These are phyloP conservation scores for Aspergillus felis DNA, from an alignment of 2,329 filamentous ascomycete species.

Conservation along the genomic window DNA sequence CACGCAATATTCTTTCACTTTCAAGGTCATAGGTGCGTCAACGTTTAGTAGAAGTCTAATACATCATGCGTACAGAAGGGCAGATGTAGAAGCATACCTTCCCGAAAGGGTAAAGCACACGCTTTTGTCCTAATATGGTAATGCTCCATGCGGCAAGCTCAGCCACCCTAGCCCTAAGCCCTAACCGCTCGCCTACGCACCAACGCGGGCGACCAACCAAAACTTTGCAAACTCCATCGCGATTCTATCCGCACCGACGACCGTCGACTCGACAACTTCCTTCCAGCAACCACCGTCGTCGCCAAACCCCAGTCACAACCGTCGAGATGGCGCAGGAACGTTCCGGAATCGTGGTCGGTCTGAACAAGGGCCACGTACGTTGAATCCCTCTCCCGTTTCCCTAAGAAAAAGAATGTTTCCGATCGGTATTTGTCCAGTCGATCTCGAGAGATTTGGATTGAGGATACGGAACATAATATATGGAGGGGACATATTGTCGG, in stretches of 20 bases:
- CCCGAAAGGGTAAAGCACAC: background rate
- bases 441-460: slow-evolving; percentile 1
- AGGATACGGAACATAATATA: background rate
- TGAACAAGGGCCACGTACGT: slow-evolving; percentile 67
- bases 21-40: too few relatives aligned
- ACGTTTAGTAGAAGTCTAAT: background rate
- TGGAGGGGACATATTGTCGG: background rate
- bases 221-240: slow-evolving; percentile 24
- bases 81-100: background rate
- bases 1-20: background rate
- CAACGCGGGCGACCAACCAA: slow-evolving; percentile 28
- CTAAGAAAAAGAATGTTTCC: background rate
- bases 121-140: background rate
- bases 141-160: background rate
- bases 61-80: background rate
- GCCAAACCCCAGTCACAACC: slow-evolving; percentile 35
- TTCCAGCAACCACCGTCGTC: slow-evolving; percentile 31
- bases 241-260: slow-evolving; percentile 22
- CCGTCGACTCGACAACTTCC: slow-evolving; percentile 25
- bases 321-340: slow-evolving; percentile 50
- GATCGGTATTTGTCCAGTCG: background rate
- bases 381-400: slow-evolving; percentile 15
- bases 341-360: slow-evolving; percentile 55
- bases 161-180: slow-evolving; percentile 37
- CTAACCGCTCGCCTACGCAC: slow-evolving; percentile 37